phyloP scores from a whole-genome alignment of 257 asterid genomes.

The Echites panduratus region DNA sequence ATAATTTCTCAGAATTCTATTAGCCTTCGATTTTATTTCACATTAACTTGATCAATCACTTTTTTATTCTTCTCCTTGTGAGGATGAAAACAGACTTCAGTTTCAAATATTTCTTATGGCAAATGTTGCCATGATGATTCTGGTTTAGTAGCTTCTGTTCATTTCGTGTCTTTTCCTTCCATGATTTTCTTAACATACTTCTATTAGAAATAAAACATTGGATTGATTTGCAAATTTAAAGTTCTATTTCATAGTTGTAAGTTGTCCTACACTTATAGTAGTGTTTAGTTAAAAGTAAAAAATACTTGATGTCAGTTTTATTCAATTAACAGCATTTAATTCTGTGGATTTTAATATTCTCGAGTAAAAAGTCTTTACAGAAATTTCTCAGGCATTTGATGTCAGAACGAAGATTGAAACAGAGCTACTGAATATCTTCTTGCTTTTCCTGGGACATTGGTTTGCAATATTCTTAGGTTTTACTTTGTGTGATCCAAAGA shows the following conservation, averaged over 20 bases:
- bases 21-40: background rate
- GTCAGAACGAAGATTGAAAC: background rate
- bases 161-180: background rate
- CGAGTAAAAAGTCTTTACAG: background rate
- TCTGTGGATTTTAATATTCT: background rate
- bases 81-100: background rate
- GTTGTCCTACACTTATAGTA: background rate
- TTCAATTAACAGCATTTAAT: no score
- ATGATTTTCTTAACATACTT: background rate
- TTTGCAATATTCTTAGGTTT: background rate
- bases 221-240: background rate
- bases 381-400: background rate
- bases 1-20: background rate
- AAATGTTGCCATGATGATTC: background rate
- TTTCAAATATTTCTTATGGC: no score
- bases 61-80: background rate
- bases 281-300: background rate
- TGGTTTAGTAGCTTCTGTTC: background rate
- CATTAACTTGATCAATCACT: background rate
- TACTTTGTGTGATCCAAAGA: background rate
- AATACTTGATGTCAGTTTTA: no score
- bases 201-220: background rate
- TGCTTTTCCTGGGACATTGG: background rate
- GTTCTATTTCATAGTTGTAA: background rate
- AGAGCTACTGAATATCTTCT: background rate